Percentiles rank a stretch among this genome's conserved stretches.
phyloP scores from a whole-genome alignment of 2,329 filamentous ascomycete species.

The Fusarium irregulare region DNA sequence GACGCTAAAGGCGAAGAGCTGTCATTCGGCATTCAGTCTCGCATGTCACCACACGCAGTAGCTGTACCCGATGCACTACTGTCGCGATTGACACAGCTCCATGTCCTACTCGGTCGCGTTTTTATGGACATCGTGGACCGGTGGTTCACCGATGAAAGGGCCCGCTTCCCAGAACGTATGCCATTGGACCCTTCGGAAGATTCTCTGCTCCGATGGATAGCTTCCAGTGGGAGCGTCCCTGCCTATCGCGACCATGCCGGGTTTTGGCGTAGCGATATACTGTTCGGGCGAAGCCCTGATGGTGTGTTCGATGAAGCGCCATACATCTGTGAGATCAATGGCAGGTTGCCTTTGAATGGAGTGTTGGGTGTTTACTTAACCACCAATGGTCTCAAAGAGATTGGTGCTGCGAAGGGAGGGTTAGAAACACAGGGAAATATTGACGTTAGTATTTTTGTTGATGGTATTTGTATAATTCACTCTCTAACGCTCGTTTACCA shows the following conservation, averaged over 20 bases:
- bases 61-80: slow-evolving; percentile 7
- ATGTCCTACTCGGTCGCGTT: slow-evolving; percentile 13
- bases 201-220: slow-evolving; percentile 15
- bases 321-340: slow-evolving; percentile 27
- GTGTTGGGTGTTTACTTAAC: slow-evolving; percentile 1
- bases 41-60: slow-evolving; percentile 15
- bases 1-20: slow-evolving; percentile 8
- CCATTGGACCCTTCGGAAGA: slow-evolving; percentile 27
- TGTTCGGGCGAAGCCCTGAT: slow-evolving; percentile 18
- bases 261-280: slow-evolving; percentile 27
- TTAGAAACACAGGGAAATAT: slow-evolving; percentile 13
- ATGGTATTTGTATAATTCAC: rapidly evolving
- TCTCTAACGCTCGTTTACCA: background rate
- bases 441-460: background rate
- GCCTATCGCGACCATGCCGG: slow-evolving; percentile 19
- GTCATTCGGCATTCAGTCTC: slow-evolving; percentile 8
- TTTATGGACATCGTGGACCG: slow-evolving; percentile 22
- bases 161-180: slow-evolving; percentile 22
- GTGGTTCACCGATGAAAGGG: slow-evolving; percentile 23
- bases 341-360: slow-evolving; percentile 24
- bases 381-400: background rate
- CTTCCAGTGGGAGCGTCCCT: background rate
- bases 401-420: slow-evolving; percentile 6
- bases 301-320: slow-evolving; percentile 1
- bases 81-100: slow-evolving; percentile 8